Evolutionary conservation across 805 yeast genomes (phyloP).

Genomic region (Kluyveromyces siamensis): DNA sequence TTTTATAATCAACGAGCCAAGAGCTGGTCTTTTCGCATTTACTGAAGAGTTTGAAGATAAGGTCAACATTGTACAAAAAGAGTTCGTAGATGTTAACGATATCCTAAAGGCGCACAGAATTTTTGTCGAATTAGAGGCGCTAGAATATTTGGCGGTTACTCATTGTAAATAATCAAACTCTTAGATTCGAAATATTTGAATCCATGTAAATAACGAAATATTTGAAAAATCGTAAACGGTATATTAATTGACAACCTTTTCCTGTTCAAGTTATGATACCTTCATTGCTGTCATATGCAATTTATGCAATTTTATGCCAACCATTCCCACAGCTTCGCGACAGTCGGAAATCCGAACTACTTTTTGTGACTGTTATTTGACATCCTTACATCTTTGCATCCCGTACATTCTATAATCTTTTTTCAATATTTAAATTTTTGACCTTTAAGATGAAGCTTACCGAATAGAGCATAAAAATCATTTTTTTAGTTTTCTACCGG

Average conservation of each 20-base stretch:
- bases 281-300: background rate
- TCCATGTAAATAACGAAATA: background rate
- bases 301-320: background rate
- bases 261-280: background rate
- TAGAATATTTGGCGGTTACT: constrained; percentile 46
- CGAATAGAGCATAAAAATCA: no score
- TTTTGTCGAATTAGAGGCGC: constrained; percentile 62
- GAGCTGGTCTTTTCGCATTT: constrained; percentile 53
- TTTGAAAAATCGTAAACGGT: constrained; percentile 4
- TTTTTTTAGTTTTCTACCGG: no score
- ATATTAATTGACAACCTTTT: background rate
- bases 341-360: no score
- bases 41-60: constrained; percentile 43
- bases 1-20: constrained; percentile 55
- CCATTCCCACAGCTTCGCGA: no score
- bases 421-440: no score
- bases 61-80: constrained; percentile 61
- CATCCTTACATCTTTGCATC: no score
- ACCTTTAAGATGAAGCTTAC: no score
- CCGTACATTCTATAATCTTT: no score
- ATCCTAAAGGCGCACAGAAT: constrained; percentile 70
- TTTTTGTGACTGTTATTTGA: no score
- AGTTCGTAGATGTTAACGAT: constrained; percentile 77
- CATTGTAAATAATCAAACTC: constrained; percentile 9
- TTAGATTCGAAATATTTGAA: background rate